These are phyloP conservation scores for Epipyxis sp. DNA, from an alignment of 108 stramenopile species.

Conservation along the genomic window DNA sequence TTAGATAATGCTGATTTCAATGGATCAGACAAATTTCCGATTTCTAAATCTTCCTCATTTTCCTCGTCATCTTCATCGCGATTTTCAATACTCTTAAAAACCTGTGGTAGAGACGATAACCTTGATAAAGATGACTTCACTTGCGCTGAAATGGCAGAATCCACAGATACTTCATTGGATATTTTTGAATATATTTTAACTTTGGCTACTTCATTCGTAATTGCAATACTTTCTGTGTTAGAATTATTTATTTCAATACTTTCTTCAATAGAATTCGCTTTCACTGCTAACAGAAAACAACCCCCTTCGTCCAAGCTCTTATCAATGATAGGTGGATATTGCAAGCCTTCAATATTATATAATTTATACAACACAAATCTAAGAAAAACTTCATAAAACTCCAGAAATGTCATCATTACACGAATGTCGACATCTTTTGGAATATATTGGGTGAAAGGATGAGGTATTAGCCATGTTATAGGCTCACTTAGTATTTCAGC, in stretches of 20 bases:
- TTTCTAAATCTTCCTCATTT: constrained; percentile 12
- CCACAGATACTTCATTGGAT: background rate
- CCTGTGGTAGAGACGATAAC: constrained; percentile 23
- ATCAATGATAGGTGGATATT: constrained; percentile 66
- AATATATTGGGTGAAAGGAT: constrained; percentile 85
- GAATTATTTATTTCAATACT: too few relatives aligned
- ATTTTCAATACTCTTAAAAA: constrained; percentile 5
- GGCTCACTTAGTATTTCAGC: constrained; percentile 64
- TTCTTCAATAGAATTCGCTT: too few relatives aligned
- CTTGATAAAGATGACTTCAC: background rate
- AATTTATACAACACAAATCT: constrained; percentile 93
- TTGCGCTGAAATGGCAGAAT: background rate
- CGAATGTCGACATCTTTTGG: constrained; percentile 92
- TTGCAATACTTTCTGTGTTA: background rate
- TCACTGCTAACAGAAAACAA: background rate
- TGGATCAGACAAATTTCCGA: background rate
- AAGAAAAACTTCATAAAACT: constrained; percentile 91
- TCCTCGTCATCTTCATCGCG: constrained; percentile 12
- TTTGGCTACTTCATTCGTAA: background rate
- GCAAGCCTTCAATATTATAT: constrained; percentile 76
- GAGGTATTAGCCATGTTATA: constrained; percentile 85
- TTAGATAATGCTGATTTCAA: constrained; percentile 6
- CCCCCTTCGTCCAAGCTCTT: background rate
- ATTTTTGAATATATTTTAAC: too few relatives aligned
- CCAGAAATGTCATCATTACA: constrained; percentile 97